Conservation (phyloP, 1,139 yeast species). For the Saccharomyces uvarum region DNA sequence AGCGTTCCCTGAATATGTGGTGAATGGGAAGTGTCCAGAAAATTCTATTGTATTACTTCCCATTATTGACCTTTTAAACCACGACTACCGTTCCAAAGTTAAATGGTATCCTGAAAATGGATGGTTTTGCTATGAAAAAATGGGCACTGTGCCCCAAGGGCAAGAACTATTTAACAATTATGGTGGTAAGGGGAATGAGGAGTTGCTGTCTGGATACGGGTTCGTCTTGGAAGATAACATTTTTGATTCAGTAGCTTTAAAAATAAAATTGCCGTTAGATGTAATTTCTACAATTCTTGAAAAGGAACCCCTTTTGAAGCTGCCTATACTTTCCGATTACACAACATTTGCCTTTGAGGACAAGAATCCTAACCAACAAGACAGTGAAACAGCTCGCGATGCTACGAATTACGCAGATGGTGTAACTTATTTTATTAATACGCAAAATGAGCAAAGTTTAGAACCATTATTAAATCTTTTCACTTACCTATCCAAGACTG, state of each 20-base stretch:
- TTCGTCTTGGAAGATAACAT: constrained; percentile 56
- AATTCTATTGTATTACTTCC: constrained; percentile 62
- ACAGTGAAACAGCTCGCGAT: constrained; percentile 13
- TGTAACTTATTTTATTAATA: constrained; percentile 38
- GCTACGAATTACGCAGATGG: constrained; percentile 34
- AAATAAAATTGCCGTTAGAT: constrained; percentile 41
- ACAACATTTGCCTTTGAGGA: constrained; percentile 35
- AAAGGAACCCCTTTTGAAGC: constrained; percentile 34
- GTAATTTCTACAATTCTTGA: constrained; percentile 29
- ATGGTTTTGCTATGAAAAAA: constrained; percentile 21
- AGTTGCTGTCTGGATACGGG: constrained; percentile 51
- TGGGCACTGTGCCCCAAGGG: constrained; percentile 29
- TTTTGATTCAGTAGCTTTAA: constrained; percentile 56
- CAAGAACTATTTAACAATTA: constrained; percentile 67
- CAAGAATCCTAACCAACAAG: constrained; percentile 3
- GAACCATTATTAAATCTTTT: constrained; percentile 42
- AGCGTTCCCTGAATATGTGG: constrained; percentile 63
- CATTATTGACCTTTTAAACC: constrained; percentile 69
- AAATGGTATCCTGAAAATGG: constrained; percentile 46
- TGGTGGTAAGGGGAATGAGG: constrained; percentile 82
- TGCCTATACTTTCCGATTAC: constrained; percentile 41
- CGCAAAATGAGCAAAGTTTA: constrained; percentile 18
- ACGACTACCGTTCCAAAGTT: constrained; percentile 51
- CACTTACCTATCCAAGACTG: constrained; percentile 42
- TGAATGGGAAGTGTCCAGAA: constrained; percentile 24